Percentiles rank a stretch among this genome's conserved stretches.
Conservation (phyloP, 305 asterid species). For the Fraxinus angustifolia region DNA sequence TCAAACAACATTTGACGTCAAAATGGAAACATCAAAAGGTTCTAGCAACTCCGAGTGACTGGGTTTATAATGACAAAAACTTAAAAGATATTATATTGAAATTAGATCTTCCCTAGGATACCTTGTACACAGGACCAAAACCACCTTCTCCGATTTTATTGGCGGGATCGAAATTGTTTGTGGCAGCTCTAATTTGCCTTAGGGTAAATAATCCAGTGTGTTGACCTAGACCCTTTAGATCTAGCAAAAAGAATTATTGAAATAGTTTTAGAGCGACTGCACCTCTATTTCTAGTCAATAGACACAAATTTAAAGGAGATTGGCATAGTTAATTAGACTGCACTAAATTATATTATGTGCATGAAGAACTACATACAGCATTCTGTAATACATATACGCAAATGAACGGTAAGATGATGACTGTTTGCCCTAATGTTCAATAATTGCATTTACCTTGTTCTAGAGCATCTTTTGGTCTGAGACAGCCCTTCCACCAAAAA, state of each 20-base stretch:
- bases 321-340: neutral
- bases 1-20: conserved; percentile 15
- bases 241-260: conserved; percentile 26
- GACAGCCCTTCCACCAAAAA: neutral
- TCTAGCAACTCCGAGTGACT: neutral
- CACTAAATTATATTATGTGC: neutral
- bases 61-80: neutral
- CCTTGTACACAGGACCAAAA: conserved; percentile 79
- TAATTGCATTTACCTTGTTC: neutral
- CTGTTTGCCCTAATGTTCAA: neutral
- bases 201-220: conserved; percentile 54
- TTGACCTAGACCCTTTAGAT: conserved; percentile 51
- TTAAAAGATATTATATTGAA: neutral
- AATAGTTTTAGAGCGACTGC: neutral
- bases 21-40: neutral
- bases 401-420: neutral
- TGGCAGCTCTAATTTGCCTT: conserved; percentile 65
- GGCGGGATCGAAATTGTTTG: conserved; percentile 58
- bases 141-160: conserved; percentile 93
- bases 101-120: conserved; percentile 11
- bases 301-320: neutral
- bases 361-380: neutral
- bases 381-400: neutral
- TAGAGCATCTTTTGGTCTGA: neutral
- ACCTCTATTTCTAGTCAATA: neutral